phyloP scores from a whole-genome alignment of 768 basidiomycete species.

The Amanita pallidorosea region DNA sequence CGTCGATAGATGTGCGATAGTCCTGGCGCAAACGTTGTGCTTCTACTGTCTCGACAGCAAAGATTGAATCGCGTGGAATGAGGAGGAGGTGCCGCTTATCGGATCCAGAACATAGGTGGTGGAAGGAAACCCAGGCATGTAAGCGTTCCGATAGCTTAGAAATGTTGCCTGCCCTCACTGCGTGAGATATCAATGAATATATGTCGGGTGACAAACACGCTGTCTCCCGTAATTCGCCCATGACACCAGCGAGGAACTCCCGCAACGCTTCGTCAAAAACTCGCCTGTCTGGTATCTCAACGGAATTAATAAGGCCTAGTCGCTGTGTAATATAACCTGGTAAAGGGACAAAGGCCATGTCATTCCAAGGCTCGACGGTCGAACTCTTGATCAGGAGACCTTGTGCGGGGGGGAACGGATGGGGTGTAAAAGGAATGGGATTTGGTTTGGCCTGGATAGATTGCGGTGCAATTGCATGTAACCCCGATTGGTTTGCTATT shows the following conservation, averaged over 20 bases:
- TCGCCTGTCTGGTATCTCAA: constrained; percentile 49
- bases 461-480: constrained; percentile 14
- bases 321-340: constrained; percentile 44
- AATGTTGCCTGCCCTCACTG: constrained; percentile 30
- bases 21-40: constrained; percentile 39
- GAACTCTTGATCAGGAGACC: constrained; percentile 27
- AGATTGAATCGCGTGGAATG: constrained; percentile 49
- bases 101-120: constrained; percentile 54
- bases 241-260: constrained; percentile 38
- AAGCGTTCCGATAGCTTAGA: constrained; percentile 24
- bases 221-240: constrained; percentile 48
- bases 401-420: constrained; percentile 25
- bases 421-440: constrained; percentile 32
- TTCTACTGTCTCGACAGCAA: constrained; percentile 34
- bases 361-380: constrained; percentile 46
- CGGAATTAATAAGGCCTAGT: constrained; percentile 39
- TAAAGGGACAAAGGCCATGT: constrained; percentile 48
- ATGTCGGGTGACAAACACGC: constrained; percentile 43
- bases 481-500: constrained; percentile 11
- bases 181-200: constrained; percentile 42
- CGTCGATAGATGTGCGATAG: constrained; percentile 28
- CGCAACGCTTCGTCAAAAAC: constrained; percentile 40
- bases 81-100: constrained; percentile 46
- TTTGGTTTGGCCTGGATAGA: constrained; percentile 13
- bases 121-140: constrained; percentile 45